These are phyloP conservation scores for Alternaria burnsii DNA, from an alignment of 2,329 filamentous ascomycete genomes.

Conservation along the genomic window DNA sequence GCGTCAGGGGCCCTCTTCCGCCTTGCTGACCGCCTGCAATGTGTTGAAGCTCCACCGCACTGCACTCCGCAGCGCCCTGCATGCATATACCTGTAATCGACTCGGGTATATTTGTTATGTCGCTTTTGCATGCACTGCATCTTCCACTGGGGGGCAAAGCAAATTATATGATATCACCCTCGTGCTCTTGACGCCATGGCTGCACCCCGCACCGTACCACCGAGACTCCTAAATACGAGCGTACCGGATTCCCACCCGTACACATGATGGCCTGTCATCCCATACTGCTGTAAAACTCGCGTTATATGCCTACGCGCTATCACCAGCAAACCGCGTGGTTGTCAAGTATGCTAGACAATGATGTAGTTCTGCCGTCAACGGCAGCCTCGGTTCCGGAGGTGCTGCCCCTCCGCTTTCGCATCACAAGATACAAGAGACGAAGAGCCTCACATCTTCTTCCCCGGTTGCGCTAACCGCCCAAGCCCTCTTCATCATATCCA, in stretches of 20 bases:
- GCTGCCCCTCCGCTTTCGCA: conserved; percentile 2
- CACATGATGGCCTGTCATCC: neutral
- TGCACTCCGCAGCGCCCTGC: neutral
- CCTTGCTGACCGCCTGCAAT: conserved; percentile 29
- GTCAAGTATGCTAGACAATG: neutral
- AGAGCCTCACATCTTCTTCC: neutral
- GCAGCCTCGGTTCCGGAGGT: conserved; percentile 9
- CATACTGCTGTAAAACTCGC: neutral
- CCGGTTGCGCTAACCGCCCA: neutral
- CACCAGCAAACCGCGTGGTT: neutral
- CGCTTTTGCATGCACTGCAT: no score
- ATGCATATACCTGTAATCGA: neutral
- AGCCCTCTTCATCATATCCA: neutral
- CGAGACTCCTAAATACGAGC: neutral
- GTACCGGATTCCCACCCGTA: neutral
- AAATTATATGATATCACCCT: no score
- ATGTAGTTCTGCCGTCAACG: conserved; percentile 4
- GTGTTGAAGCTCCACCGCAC: neutral
- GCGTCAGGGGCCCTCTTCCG: conserved; percentile 22
- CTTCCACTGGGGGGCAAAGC: no score
- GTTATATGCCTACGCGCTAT: neutral
- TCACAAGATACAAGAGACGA: neutral
- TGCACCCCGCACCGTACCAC: conserved; percentile 4
- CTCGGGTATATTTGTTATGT: no score
- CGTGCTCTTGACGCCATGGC: neutral